Evolutionary conservation across 2,329 filamentous ascomycete genomes (phyloP), one percentile per base, ranked within the genome.

Genomic region (Aspergillus brasiliensis): DNA sequence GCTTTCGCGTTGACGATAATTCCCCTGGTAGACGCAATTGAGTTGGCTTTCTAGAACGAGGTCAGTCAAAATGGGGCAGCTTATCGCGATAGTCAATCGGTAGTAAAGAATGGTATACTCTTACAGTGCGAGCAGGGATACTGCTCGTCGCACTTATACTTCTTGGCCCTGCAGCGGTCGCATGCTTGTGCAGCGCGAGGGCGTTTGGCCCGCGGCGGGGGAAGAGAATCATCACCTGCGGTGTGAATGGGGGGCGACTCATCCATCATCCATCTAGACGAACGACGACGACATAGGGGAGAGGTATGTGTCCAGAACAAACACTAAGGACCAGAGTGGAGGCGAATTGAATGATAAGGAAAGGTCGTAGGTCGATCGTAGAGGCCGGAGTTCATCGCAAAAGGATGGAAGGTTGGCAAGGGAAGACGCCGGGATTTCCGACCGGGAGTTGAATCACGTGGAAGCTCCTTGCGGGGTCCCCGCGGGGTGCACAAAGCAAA

Each of bases 111-210:
- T n/a, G 8, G 65, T 75, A 61, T 66, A 80, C 78, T 78, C 64
- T 73, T 76, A 67, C 79, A 81, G 58, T 80, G 77, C 8, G 72
- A 72, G 64, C 79, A 81, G 25, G 79, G 79, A 60, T 75, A 77
- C 27, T 70, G 68, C 62, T 81, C 80, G 62, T 81, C 78, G 65
- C 80, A 82, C 63, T 80, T 80, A 68, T 82, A 81, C 69, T 82
- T 82, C 69, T 82, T 81, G 49, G 71, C 62, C 54, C 80, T 72
- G 67, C 80, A 82, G 28, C 77, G 69, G 62, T 81, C 78, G 64
- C 80, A 82, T 2, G 80, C 80, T 58, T 78, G 77, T 8, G 78
- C 75, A 17, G 80, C 78, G n/a, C 79, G 76, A n/a, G 76, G 75
- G 51, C 73, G 67, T 57, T 75, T 77, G 21, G 60, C 52, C 54